Percentiles rank a stretch among this genome's conserved stretches.
Conservation (phyloP, 345 rosid genomes). For the Moricandia moricandioides region DNA sequence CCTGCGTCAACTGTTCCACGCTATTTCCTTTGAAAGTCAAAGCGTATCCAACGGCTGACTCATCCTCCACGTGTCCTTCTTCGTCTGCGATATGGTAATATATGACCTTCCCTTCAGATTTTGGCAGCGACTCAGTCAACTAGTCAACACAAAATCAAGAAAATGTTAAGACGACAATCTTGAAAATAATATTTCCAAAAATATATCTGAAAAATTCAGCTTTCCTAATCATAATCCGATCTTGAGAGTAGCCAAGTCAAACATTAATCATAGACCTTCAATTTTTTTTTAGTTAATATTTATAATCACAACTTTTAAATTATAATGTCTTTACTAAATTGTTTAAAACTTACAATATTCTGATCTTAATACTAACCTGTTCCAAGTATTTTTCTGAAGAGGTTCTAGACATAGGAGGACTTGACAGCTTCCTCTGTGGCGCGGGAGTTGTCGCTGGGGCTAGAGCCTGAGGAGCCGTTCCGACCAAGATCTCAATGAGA, state of each 20-base stretch:
- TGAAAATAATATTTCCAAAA: neutral
- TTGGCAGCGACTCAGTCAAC: slow-evolving; percentile 41
- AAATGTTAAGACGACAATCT: slow-evolving; percentile 7
- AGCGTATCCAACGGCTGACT: neutral
- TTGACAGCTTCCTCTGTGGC: slow-evolving; percentile 32
- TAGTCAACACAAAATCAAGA: slow-evolving; percentile 28
- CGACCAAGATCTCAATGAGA: slow-evolving; percentile 46
- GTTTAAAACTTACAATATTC: neutral
- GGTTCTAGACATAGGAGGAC: slow-evolving; percentile 7
- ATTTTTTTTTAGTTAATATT: neutral
- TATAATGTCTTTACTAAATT: neutral
- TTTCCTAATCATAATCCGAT: neutral
- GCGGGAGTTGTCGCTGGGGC: slow-evolving; percentile 22
- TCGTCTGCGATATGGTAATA: neutral
- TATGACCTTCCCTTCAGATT: slow-evolving; percentile 50
- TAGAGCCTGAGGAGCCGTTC: neutral
- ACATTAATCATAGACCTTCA: neutral
- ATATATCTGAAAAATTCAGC: neutral
- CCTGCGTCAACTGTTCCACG: slow-evolving; percentile 69
- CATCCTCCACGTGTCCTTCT: neutral
- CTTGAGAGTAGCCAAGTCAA: neutral
- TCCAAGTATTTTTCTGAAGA: slow-evolving; percentile 43
- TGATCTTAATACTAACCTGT: slow-evolving; percentile 62
- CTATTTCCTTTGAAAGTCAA: neutral
- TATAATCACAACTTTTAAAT: neutral